phyloP scores from a whole-genome alignment of 192 early-diverging fungal species.

The Umbelopsis vinacea region DNA sequence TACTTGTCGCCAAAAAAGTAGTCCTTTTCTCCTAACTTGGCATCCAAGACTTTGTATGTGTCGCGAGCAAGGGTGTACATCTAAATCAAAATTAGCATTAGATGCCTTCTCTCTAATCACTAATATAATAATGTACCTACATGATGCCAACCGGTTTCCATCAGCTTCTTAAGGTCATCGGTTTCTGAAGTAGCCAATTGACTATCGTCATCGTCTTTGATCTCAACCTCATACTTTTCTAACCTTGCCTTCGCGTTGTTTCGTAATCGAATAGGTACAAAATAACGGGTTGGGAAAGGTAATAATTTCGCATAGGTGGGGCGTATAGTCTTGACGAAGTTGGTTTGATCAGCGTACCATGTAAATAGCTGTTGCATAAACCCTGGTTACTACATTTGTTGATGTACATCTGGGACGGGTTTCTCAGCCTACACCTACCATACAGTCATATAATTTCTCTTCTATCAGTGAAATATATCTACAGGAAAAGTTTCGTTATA shows the following conservation, averaged over 20 bases:
- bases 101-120: background rate
- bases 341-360: constrained; percentile 83
- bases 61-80: constrained; percentile 74
- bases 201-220: constrained; percentile 47
- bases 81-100: constrained; percentile 36
- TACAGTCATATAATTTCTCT: constrained; percentile 74
- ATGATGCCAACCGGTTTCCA: constrained; percentile 44
- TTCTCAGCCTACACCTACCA: constrained; percentile 45
- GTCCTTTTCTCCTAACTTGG: constrained; percentile 72
- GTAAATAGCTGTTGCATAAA: constrained; percentile 60
- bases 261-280: constrained; percentile 75
- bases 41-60: constrained; percentile 66
- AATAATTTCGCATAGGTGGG: constrained; percentile 75
- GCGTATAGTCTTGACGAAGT: constrained; percentile 76
- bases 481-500: constrained; percentile 1
- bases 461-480: constrained; percentile 78
- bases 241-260: constrained; percentile 72
- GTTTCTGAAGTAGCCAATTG: constrained; percentile 49
- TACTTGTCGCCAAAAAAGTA: constrained; percentile 85
- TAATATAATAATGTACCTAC: constrained; percentile 20
- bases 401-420: background rate
- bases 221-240: constrained; percentile 52
- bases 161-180: constrained; percentile 41
- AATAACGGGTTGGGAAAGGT: constrained; percentile 67
- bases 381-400: background rate